A percentile compares a stretch with the other conserved stretches of the same genome.
Conservation (phyloP, 1,284 basidiomycete species). For the Ceratobasidium sp. region DNA sequence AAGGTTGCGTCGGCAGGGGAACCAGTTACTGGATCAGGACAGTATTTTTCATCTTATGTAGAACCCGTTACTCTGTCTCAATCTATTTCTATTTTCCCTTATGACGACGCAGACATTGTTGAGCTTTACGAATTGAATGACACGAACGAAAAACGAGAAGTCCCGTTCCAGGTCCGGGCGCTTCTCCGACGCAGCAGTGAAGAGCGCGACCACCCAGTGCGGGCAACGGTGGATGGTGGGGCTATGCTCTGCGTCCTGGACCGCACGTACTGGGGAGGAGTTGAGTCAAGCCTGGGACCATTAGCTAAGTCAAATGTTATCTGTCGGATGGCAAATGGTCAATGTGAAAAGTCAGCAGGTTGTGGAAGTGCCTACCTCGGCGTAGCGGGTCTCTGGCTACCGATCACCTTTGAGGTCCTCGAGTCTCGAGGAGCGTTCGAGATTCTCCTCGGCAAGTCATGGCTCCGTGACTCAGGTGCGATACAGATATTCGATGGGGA, state of each 20-base stretch:
- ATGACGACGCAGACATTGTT: background rate
- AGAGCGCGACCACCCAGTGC: background rate
- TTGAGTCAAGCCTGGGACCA: background rate
- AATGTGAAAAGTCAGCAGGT: background rate
- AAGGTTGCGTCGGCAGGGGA: background rate
- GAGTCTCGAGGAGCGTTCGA: slow-evolving; percentile 13
- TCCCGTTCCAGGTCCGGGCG: background rate
- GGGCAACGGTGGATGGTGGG: slow-evolving; percentile 12
- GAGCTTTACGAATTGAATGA: slow-evolving; percentile 9
- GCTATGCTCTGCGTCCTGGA: slow-evolving; percentile 22
- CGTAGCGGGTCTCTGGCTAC: background rate
- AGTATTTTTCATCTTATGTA: slow-evolving; percentile 13
- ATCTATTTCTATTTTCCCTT: slow-evolving; percentile 2
- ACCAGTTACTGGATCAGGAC: background rate
- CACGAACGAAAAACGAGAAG: background rate
- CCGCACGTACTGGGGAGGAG: background rate
- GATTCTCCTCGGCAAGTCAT: slow-evolving; percentile 10
- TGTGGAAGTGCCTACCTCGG: background rate
- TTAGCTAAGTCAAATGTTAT: slow-evolving; percentile 5
- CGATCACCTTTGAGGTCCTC: slow-evolving; percentile 1
- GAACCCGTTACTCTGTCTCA: background rate
- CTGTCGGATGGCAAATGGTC: slow-evolving; percentile 16
- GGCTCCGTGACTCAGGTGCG: slow-evolving; percentile 1
- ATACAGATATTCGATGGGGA: background rate
- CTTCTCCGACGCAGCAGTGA: background rate